These are phyloP conservation scores for Corynascus novoguineensis DNA, from an alignment of 495 filamentous ascomycete genomes.

Conservation along the genomic window DNA sequence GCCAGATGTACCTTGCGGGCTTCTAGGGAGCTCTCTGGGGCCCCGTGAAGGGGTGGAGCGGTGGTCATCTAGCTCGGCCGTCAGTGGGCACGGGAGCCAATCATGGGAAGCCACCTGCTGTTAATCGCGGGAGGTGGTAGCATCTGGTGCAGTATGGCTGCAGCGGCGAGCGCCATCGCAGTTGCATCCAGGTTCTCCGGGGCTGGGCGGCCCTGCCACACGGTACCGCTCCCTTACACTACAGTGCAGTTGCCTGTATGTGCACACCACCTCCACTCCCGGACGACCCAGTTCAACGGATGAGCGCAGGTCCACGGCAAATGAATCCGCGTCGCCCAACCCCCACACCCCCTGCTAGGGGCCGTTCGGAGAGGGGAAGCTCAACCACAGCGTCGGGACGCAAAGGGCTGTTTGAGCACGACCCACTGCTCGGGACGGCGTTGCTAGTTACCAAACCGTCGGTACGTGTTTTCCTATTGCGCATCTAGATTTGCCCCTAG, in stretches of 20 bases:
- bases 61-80: constrained; percentile 15
- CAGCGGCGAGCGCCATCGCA: constrained; percentile 24
- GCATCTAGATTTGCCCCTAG: too few relatives aligned
- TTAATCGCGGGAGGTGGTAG: constrained; percentile 16
- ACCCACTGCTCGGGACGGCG: constrained; percentile 1
- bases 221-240: too few relatives aligned
- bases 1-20: constrained; percentile 1
- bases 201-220: constrained; percentile 15
- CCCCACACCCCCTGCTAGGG: constrained; percentile 6
- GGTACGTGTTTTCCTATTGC: constrained; percentile 11
- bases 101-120: constrained; percentile 19
- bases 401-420: neutral
- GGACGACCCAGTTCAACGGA: constrained; percentile 14
- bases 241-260: too few relatives aligned
- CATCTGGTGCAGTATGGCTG: constrained; percentile 13
- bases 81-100: constrained; percentile 19
- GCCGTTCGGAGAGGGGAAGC: constrained; percentile 5
- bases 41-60: constrained; percentile 20
- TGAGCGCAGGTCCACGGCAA: constrained; percentile 5
- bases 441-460: constrained; percentile 14
- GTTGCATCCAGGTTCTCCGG: constrained; percentile 22
- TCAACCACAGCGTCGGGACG: constrained; percentile 16
- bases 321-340: constrained; percentile 10
- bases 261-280: too few relatives aligned
- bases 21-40: neutral